Evolutionary conservation across 768 basidiomycete species (phyloP).

Genomic region (Sarcodon aspratus): DNA sequence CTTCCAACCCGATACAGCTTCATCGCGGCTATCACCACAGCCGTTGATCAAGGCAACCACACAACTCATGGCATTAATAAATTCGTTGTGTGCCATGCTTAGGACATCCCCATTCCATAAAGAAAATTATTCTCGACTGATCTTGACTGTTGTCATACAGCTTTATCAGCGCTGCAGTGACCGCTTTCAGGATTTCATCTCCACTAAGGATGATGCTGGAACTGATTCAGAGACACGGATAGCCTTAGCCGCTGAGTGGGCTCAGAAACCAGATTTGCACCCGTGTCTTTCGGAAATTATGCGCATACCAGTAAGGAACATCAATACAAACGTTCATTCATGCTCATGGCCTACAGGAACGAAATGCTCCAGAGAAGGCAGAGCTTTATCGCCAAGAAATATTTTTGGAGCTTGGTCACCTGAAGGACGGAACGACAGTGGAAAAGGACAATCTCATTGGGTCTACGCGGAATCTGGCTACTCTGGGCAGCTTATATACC

Average conservation of each 20-base stretch:
- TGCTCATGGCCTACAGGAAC: slow-evolving; percentile 16
- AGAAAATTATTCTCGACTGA: slow-evolving; percentile 90
- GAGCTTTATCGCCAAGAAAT: slow-evolving; percentile 71
- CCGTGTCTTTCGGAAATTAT: slow-evolving; percentile 61
- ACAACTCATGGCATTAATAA: slow-evolving; percentile 80
- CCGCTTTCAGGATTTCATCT: slow-evolving; percentile 67
- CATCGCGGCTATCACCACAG: slow-evolving; percentile 47
- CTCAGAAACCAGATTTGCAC: slow-evolving; percentile 72
- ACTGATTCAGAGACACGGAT: slow-evolving; percentile 32
- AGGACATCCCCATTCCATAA: slow-evolving; percentile 87
- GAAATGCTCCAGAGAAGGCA: slow-evolving; percentile 29
- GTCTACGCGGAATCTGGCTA: slow-evolving; percentile 60
- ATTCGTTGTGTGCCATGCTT: slow-evolving; percentile 87
- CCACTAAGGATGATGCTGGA: slow-evolving; percentile 20
- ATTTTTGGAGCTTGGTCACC: slow-evolving; percentile 59
- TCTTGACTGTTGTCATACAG: slow-evolving; percentile 88
- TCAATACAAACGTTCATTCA: background rate
- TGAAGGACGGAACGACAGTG: slow-evolving; percentile 39
- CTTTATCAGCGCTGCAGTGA: slow-evolving; percentile 93
- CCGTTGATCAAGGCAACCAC: slow-evolving; percentile 80
- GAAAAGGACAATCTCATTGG: slow-evolving; percentile 54
- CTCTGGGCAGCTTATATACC: slow-evolving; percentile 70
- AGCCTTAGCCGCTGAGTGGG: slow-evolving; percentile 68
- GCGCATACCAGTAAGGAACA: slow-evolving; percentile 5
- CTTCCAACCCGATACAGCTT: slow-evolving; percentile 73